Percentiles rank a stretch among this genome's conserved stretches.
phyloP scores from a whole-genome alignment of 495 filamentous ascomycete genomes.

The Cudoniella acicularis region DNA sequence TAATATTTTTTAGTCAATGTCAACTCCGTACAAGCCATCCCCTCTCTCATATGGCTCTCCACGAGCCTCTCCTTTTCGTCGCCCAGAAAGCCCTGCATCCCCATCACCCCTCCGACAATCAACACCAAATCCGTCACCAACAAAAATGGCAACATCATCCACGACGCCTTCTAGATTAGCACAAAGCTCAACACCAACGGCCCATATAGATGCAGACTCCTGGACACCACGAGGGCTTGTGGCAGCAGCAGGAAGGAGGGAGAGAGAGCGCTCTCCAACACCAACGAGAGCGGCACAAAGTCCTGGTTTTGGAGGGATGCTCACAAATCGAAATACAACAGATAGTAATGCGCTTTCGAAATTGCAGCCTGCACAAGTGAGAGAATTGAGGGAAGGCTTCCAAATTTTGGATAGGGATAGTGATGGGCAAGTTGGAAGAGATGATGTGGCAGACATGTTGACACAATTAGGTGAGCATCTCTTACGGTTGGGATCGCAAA shows the following conservation, averaged over 20 bases:
- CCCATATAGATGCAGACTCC: conserved; percentile 18
- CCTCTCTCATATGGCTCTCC: conserved; percentile 65
- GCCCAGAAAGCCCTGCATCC: conserved; percentile 48
- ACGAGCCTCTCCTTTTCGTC: conserved; percentile 71
- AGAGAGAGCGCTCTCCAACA: conserved; percentile 38
- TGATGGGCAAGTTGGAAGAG: conserved; percentile 68
- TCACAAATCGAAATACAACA: conserved; percentile 17
- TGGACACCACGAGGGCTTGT: conserved; percentile 32
- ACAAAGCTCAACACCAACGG: conserved; percentile 28
- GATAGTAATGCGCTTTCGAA: conserved; percentile 56
- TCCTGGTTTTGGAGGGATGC: conserved; percentile 30
- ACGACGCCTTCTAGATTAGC: conserved; percentile 39
- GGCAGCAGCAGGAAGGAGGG: conserved; percentile 15
- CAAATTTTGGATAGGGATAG: conserved; percentile 81
- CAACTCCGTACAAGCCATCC: conserved; percentile 64
- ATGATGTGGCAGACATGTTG: conserved; percentile 78
- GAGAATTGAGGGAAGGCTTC: conserved; percentile 79
- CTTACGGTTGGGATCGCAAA: not conserved
- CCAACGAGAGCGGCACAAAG: conserved; percentile 38
- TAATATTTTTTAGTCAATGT: conserved; percentile 38
- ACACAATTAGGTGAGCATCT: conserved; percentile 61
- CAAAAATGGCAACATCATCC: conserved; percentile 31
- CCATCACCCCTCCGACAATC: conserved; percentile 45
- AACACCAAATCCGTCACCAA: conserved; percentile 43
- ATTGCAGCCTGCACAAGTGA: conserved; percentile 62